Evolutionary conservation across 1,139 yeast species (phyloP), one percentile per base, ranked within the genome.

Genomic region (Debaryomyces nepalensis): DNA sequence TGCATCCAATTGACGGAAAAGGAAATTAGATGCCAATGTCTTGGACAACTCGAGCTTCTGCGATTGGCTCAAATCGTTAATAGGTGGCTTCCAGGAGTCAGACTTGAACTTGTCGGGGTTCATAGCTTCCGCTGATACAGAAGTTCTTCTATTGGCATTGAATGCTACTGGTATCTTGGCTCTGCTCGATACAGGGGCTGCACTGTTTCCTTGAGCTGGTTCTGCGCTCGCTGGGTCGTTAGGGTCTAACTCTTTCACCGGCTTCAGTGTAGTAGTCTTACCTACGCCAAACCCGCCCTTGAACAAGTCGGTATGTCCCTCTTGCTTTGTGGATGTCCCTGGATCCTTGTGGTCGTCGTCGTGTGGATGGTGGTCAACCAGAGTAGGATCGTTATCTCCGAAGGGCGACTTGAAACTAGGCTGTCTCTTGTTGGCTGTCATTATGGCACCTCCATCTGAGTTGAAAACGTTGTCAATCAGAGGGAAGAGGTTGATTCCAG

Each of bases 131-230:
- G 96, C 96, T 40, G 90, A 81, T 16, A 89, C 96, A 20, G 95
- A 84, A 4, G 89, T 85, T 70, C 96, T 82, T 70, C 97, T 80
- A 62, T 84, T 81, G 38, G 90, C 89, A 59, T 87, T 87, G 66
- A 86, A 84, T 32, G 80, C 73, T 39, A 69, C 62, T 16, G 87
- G 87, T 39, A 81, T 61, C 41, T 58, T 57, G 14, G 42, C 21
- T 10, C 23, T 33, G n/a, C 22, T 30, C 4, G 38, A 33, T n/a
- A 43, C 51, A 11, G 57, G 52, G 33, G 55, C 42, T 22, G 41
- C 32, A 9, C 44, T 16, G 18, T 44, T 23, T 9, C 42, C 34
- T 7, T 44, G 20, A 4, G 52, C 16, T 5, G 46, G 34, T 11
- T 43, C 33, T 6, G 46, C 21, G 5, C 51, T 19, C 6, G 46